Base-by-base conservation (phyloP, 768 basidiomycete species). In the Psilocybe azurescens region DNA sequence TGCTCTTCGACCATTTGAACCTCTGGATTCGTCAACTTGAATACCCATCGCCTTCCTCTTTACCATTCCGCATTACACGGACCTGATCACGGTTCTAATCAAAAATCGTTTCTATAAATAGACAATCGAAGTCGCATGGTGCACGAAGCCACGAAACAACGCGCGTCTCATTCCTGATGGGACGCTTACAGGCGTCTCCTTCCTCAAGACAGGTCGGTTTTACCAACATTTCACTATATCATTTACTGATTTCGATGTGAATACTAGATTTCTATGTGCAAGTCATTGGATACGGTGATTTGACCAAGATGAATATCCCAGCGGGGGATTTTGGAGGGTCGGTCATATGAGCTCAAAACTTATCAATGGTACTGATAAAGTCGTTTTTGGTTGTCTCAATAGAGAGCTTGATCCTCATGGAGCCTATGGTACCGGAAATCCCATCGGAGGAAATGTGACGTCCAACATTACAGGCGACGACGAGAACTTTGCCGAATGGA, bases 61-160 rank as follows among this genome's bases (percentile, higher is more conserved):
- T n/a, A 20, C 51, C 24, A 2, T 38, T 44, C 28, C 39, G 36
- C 53, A 32, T n/a, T 33, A 3, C 28, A 5, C 32, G 32, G n/a
- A 77, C 48, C 29, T 33, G 10, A 49, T 18, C 14, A 1, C 6
- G 24, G n/a, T 47, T 28, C 59, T 63, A 52, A 54, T 16, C 13
- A 44, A 56, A 38, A 29, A 58, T 77, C 41, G 11, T 65, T 30
- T 52, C 16, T 62, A 54, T 53, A 24, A 50, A 56, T 61, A 82
- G 77, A 78, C 76, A 0, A 68, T 73, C 58, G 79, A 80, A 61
- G 79, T 82, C 11, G 81, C 81, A 4, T 82, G 80, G 80, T 82
- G 81, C 58, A 79, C 77, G 3, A 64, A 79, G 61, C 75, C 72
- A 7, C 74, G 80, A 49, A 82, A 82, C 66, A 77, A 80, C 41